Conservation (phyloP, 352 stramenopile species). For the Globisporangium spinosum region DNA sequence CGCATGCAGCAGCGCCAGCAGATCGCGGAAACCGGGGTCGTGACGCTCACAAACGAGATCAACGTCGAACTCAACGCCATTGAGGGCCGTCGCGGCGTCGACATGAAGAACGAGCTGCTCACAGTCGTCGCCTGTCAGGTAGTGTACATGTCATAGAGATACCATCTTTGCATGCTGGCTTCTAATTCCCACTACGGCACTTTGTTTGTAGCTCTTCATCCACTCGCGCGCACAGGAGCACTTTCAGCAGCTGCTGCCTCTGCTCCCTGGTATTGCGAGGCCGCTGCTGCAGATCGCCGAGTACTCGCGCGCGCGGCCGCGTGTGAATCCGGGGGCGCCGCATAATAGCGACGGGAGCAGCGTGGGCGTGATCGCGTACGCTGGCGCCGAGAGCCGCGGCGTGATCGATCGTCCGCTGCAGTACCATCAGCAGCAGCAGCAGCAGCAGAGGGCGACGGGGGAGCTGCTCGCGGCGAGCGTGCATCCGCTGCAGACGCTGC, state of each 20-base stretch:
- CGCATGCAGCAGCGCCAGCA: slow-evolving; percentile 56
- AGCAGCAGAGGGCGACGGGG: slow-evolving; percentile 7
- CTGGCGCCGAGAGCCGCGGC: slow-evolving; percentile 36
- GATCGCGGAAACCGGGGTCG: slow-evolving; percentile 42
- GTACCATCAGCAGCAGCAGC: slow-evolving; percentile 35
- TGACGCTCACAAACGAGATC: slow-evolving; percentile 53
- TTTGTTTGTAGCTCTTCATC: slow-evolving; percentile 42
- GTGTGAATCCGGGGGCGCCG: slow-evolving; percentile 38
- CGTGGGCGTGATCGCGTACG: slow-evolving; percentile 60
- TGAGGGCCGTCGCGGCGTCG: slow-evolving; percentile 48
- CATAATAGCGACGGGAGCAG: slow-evolving; percentile 15
- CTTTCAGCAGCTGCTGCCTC: slow-evolving; percentile 67
- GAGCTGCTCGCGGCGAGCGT: slow-evolving; percentile 34
- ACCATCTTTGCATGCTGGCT: not conserved
- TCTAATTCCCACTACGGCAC: not conserved
- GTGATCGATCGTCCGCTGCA: slow-evolving; percentile 49
- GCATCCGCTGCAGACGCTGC: slow-evolving; percentile 45
- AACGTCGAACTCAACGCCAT: slow-evolving; percentile 63
- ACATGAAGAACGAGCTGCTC: slow-evolving; percentile 80
- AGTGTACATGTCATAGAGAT: not conserved
- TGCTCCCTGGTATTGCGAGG: slow-evolving; percentile 59
- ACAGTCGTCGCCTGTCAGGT: slow-evolving; percentile 70
- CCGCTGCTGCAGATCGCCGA: slow-evolving; percentile 58
- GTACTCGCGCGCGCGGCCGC: slow-evolving; percentile 40
- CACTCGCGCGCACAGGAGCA: slow-evolving; percentile 61